Conservation (phyloP, 108 stramenopile genomes). For the Skeletonema grethae region DNA sequence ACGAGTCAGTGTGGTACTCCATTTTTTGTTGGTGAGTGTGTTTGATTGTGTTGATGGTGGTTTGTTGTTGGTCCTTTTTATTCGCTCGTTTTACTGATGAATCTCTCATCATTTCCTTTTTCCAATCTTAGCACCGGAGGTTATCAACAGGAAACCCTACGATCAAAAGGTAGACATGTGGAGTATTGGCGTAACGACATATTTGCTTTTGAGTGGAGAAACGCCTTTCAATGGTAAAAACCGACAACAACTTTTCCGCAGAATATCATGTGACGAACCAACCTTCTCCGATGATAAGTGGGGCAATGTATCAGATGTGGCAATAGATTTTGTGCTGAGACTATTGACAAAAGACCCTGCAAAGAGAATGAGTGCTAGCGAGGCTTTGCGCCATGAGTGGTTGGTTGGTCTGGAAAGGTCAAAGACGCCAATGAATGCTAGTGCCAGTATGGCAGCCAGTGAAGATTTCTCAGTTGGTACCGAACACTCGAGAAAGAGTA, state of each 20-base stretch:
- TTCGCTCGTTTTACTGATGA: too few relatives aligned
- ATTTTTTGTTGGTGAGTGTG: conserved; percentile 81
- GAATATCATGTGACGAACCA: conserved; percentile 59
- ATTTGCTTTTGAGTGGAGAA: conserved; percentile 80
- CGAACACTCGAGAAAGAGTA: conserved; percentile 6
- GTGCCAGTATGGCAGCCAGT: background rate
- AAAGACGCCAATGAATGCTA: background rate
- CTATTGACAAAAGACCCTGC: conserved; percentile 63
- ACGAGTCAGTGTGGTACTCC: conserved; percentile 94
- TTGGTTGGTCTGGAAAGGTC: conserved; percentile 12
- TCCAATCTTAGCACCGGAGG: conserved; percentile 66
- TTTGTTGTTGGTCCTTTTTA: too few relatives aligned
- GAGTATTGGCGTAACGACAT: conserved; percentile 89
- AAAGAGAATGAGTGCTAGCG: conserved; percentile 63
- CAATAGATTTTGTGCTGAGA: conserved; percentile 69
- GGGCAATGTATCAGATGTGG: conserved; percentile 71
- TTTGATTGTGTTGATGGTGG: background rate
- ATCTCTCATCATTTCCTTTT: background rate
- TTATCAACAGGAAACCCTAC: conserved; percentile 75
- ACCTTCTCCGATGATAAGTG: conserved; percentile 76
- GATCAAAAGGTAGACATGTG: conserved; percentile 86
- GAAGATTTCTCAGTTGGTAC: background rate
- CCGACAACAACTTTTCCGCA: conserved; percentile 62
- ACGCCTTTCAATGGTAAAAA: conserved; percentile 88
- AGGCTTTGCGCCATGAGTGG: conserved; percentile 74